These are phyloP conservation scores for Monosporascus ibericus DNA, from an alignment of 2,329 filamentous ascomycete species.

Conservation along the genomic window DNA sequence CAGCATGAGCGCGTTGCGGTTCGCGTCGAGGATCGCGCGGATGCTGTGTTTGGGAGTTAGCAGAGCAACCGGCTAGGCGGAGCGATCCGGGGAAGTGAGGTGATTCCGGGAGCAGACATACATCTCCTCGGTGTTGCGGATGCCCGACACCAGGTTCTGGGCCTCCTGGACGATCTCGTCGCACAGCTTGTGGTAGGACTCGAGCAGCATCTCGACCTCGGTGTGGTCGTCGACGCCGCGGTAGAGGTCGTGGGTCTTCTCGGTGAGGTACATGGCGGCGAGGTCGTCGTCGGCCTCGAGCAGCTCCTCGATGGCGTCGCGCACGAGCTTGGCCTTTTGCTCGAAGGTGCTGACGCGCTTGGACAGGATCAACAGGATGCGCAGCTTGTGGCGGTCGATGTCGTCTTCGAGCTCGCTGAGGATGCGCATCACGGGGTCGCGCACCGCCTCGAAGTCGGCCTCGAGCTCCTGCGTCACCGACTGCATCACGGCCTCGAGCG, in stretches of 20 bases:
- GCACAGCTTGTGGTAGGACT: constrained; percentile 95
- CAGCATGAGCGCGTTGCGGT: constrained; percentile 96
- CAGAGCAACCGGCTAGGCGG: constrained; percentile 9
- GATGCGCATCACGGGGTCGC: constrained; percentile 85
- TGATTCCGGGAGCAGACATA: constrained; percentile 39
- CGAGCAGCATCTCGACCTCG: constrained; percentile 92
- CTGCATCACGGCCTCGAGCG: constrained; percentile 89
- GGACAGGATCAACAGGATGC: constrained; percentile 84
- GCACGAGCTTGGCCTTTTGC: constrained; percentile 88
- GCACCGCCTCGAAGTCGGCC: constrained; percentile 88
- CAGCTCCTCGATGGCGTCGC: constrained; percentile 91
- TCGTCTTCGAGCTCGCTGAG: constrained; percentile 90
- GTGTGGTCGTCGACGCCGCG: constrained; percentile 83
- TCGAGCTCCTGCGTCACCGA: constrained; percentile 89
- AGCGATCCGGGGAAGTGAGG: background rate
- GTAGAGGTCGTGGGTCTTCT: constrained; percentile 69
- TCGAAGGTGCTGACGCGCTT: constrained; percentile 97
- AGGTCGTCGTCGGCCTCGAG: constrained; percentile 95
- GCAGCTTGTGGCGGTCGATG: constrained; percentile 89
- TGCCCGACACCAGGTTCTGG: constrained; percentile 86
- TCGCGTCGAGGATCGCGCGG: constrained; percentile 94
- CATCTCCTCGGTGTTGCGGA: constrained; percentile 98
- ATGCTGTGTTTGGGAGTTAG: constrained; percentile 50
- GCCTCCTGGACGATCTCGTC: constrained; percentile 97
- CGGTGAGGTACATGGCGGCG: constrained; percentile 89